Percentiles rank a stretch among this genome's conserved stretches.
phyloP scores from a whole-genome alignment of 805 yeast species.

The Ogataea nonfermentans region DNA sequence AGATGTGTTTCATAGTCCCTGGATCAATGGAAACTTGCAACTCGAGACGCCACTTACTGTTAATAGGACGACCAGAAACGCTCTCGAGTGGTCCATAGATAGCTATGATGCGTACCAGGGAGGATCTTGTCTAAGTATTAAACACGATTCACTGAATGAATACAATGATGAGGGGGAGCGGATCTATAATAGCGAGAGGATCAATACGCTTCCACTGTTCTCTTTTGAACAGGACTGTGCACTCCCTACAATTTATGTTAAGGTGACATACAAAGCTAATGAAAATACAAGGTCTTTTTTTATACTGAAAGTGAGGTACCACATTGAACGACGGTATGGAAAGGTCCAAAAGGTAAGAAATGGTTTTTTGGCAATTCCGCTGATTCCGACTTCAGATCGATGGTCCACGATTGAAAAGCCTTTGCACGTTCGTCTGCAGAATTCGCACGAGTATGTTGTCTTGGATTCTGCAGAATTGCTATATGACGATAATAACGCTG shows the following conservation, averaged over 20 bases:
- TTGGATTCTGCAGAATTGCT: slow-evolving; percentile 21
- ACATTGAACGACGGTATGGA: slow-evolving; percentile 34
- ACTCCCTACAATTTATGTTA: slow-evolving; percentile 29
- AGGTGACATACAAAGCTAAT: slow-evolving; percentile 22
- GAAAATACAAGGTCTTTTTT: slow-evolving; percentile 27
- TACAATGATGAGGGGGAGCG: slow-evolving; percentile 22
- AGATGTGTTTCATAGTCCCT: slow-evolving; percentile 27
- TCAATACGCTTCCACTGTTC: slow-evolving; percentile 27
- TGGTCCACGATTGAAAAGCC: slow-evolving; percentile 29
- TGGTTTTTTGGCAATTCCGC: slow-evolving; percentile 34
- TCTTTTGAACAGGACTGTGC: slow-evolving; percentile 29
- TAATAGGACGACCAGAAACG: slow-evolving; percentile 19
- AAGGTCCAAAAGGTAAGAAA: slow-evolving; percentile 29
- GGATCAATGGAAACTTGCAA: slow-evolving; percentile 41
- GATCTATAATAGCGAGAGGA: slow-evolving; percentile 20
- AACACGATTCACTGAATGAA: slow-evolving; percentile 22
- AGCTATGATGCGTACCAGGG: slow-evolving; percentile 34
- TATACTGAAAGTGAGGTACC: slow-evolving; percentile 34
- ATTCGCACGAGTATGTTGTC: slow-evolving; percentile 22
- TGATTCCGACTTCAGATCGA: slow-evolving; percentile 23
- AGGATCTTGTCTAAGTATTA: slow-evolving; percentile 36
- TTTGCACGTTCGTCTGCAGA: slow-evolving; percentile 20
- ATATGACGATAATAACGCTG: slow-evolving; percentile 20
- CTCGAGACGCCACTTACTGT: slow-evolving; percentile 32
- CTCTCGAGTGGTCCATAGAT: slow-evolving; percentile 23